These are phyloP conservation scores for Coemansia sp. DNA, from an alignment of 192 early-diverging fungal genomes.

Conservation along the genomic window DNA sequence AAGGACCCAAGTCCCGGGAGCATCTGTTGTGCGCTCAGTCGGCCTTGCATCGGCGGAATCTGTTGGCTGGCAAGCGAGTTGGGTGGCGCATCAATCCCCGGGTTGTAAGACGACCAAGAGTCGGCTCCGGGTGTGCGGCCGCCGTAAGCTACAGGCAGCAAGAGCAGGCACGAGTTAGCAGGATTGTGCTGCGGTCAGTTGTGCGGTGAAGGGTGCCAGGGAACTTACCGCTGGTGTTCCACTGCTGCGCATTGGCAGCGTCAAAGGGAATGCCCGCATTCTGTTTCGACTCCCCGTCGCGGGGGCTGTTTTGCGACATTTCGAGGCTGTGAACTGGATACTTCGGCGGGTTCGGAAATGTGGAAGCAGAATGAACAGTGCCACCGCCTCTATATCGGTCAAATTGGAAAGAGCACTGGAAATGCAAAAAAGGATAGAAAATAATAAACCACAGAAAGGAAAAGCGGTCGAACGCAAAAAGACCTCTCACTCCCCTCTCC, in stretches of 20 bases:
- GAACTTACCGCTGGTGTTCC: not conserved
- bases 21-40: not conserved
- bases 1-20: not conserved
- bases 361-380: not conserved
- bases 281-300: conserved; percentile 6
- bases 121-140: not conserved
- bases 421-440: too few relatives aligned
- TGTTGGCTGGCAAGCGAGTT: conserved; percentile 19
- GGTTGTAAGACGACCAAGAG: not conserved
- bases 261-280: conserved; percentile 17
- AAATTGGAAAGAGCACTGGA: too few relatives aligned
- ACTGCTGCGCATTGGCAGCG: conserved; percentile 11
- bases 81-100: conserved; percentile 27
- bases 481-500: too few relatives aligned
- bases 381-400: not conserved
- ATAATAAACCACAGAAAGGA: too few relatives aligned
- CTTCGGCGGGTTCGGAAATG: not conserved
- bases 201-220: too few relatives aligned
- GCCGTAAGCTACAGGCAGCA: not conserved
- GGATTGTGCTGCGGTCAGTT: too few relatives aligned
- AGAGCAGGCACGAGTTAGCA: conserved; percentile 1
- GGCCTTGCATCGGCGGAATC: not conserved
- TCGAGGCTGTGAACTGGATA: not conserved
- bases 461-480: too few relatives aligned
- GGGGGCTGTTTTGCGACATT: conserved; percentile 29